These are phyloP conservation scores for Przewalskia tangutica DNA, from an alignment of 257 asterid species.

Conservation along the genomic window DNA sequence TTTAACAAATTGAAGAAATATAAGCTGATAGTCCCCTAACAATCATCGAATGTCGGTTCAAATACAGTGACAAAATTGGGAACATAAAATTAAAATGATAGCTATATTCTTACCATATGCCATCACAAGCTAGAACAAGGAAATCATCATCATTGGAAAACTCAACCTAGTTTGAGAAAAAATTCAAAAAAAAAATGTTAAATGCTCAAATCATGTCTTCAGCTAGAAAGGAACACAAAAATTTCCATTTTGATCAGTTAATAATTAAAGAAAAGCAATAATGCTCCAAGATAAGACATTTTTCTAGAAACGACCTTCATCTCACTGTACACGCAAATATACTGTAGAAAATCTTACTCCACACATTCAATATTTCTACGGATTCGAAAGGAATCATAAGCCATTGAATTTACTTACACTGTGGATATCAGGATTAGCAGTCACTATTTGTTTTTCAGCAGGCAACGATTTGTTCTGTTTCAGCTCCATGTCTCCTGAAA, in stretches of 20 bases:
- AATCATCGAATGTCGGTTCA: neutral
- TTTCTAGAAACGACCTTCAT: neutral
- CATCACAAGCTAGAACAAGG: constrained; percentile 89
- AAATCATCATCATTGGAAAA: constrained; percentile 70
- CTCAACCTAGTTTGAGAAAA: constrained; percentile 44
- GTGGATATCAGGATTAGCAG: constrained; percentile 72
- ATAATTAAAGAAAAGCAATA: neutral
- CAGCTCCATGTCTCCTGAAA: constrained; percentile 78
- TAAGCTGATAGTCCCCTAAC: neutral
- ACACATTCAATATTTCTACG: neutral
- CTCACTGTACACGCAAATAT: neutral
- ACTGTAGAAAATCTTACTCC: neutral
- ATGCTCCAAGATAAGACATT: neutral
- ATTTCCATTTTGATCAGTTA: neutral
- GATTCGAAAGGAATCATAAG: neutral
- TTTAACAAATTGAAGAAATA: neutral
- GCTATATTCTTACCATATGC: constrained; percentile 66
- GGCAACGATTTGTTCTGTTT: constrained; percentile 75
- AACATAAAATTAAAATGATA: constrained; percentile 2
- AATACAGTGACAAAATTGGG: neutral
- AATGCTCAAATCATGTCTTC: neutral
- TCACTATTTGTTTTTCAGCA: constrained; percentile 74
- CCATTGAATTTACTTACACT: constrained; percentile 36
- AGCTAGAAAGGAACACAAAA: neutral
- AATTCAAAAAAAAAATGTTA: constrained; percentile 5